These are phyloP conservation scores for Diospyros lotus DNA, from an alignment of 148 eudicot genomes.

Conservation along the genomic window DNA sequence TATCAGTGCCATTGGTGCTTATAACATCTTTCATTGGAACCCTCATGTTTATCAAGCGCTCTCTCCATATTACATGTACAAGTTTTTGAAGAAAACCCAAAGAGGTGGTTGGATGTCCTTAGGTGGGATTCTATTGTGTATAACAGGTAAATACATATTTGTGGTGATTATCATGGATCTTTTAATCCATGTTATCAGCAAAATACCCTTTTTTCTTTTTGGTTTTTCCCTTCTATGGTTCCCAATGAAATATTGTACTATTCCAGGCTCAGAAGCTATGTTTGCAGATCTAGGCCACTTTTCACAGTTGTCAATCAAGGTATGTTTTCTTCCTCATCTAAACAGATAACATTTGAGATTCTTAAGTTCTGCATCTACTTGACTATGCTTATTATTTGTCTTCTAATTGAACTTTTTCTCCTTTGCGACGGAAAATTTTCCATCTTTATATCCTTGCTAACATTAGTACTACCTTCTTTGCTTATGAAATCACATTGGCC, in stretches of 20 bases:
- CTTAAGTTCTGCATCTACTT: neutral
- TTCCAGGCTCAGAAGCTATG: slow-evolving; percentile 77
- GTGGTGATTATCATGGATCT: neutral
- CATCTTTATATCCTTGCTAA: neutral
- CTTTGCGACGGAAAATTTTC: neutral
- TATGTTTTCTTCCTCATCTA: slow-evolving; percentile 13
- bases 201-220: neutral
- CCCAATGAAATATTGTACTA: neutral
- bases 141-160: slow-evolving; percentile 42
- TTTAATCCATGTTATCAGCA: neutral
- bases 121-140: slow-evolving; percentile 66
- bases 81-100: slow-evolving; percentile 65
- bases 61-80: slow-evolving; percentile 61
- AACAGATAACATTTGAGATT: neutral
- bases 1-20: slow-evolving; percentile 58
- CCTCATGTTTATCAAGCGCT: slow-evolving; percentile 67
- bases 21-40: slow-evolving; percentile 65
- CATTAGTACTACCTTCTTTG: too few relatives aligned
- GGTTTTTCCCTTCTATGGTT: neutral
- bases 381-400: neutral
- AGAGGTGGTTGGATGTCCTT: slow-evolving; percentile 66
- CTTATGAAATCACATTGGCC: neutral
- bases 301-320: slow-evolving; percentile 70
- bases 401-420: neutral
- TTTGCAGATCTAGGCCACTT: slow-evolving; percentile 82